Evolutionary conservation across 495 filamentous ascomycete species (phyloP).

Genomic region (Aspergillus olivimuriae): DNA sequence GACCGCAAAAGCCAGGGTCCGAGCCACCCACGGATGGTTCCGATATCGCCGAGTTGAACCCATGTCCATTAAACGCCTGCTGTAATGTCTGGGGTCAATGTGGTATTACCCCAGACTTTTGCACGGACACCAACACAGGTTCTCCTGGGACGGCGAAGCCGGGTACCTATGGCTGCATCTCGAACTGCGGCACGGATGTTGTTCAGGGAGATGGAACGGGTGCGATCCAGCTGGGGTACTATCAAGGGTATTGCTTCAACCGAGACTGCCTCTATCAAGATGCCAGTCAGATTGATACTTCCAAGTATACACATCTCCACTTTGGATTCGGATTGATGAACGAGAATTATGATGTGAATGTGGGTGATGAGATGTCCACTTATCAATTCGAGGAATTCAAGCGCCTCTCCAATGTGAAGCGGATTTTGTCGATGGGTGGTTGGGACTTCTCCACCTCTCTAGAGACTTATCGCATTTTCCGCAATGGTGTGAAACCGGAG

Average conservation of each 20-base stretch:
- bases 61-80: constrained; percentile 27
- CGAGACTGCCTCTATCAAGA: constrained; percentile 16
- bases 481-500: constrained; percentile 23
- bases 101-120: constrained; percentile 43
- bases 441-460: constrained; percentile 38
- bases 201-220: constrained; percentile 14
- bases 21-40: constrained; percentile 11
- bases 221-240: constrained; percentile 13
- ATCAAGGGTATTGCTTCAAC: constrained; percentile 4
- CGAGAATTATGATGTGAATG: constrained; percentile 14
- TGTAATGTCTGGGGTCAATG: constrained; percentile 29
- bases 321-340: constrained; percentile 35
- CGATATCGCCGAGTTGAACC: constrained; percentile 18
- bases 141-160: constrained; percentile 29
- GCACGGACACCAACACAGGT: constrained; percentile 23
- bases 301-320: constrained; percentile 36
- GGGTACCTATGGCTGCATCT: constrained; percentile 37
- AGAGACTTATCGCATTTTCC: constrained; percentile 30
- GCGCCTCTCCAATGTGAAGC: constrained; percentile 17
- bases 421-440: constrained; percentile 43
- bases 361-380: constrained; percentile 12
- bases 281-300: constrained; percentile 11
- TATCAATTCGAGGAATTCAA: constrained; percentile 18
- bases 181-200: constrained; percentile 38
- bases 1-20: constrained; percentile 36